A percentile compares a stretch with the other conserved stretches of the same genome.
Conservation (phyloP, 1,284 basidiomycete species). For the Cerrena zonata region DNA sequence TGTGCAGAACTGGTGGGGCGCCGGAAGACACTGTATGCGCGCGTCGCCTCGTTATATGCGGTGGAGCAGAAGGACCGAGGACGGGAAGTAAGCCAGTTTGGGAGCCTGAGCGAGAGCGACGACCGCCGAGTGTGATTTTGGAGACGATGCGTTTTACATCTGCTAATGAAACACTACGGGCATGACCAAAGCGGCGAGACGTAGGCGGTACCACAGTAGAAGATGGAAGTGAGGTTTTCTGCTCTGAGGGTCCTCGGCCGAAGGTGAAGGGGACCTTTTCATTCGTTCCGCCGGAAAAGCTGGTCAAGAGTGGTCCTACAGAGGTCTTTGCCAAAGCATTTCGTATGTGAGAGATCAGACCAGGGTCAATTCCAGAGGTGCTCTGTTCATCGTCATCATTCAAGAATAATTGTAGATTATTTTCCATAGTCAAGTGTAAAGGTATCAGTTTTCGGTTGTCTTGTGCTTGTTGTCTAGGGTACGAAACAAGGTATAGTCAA, state of each 20-base stretch:
- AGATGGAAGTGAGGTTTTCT: slow-evolving; percentile 1
- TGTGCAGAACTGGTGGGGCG: background rate
- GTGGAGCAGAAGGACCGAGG: background rate
- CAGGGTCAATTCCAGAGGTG: too few relatives aligned
- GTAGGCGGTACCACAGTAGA: background rate
- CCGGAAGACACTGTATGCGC: slow-evolving; percentile 8
- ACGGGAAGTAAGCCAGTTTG: background rate
- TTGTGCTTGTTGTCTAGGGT: too few relatives aligned
- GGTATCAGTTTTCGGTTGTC: too few relatives aligned
- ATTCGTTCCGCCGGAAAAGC: background rate
- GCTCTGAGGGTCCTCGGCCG: slow-evolving; percentile 8
- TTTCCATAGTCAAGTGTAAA: too few relatives aligned
- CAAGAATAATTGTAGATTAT: too few relatives aligned
- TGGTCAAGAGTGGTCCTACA: slow-evolving; percentile 10
- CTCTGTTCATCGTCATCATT: too few relatives aligned
- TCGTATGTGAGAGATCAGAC: too few relatives aligned
- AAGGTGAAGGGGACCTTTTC: background rate
- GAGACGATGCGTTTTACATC: slow-evolving; percentile 8
- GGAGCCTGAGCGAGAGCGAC: background rate
- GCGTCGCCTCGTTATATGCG: slow-evolving; percentile 2
- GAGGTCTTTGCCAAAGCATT: slow-evolving; percentile 10
- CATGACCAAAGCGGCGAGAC: background rate
- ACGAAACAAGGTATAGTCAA: too few relatives aligned
- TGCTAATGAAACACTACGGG: background rate
- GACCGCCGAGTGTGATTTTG: background rate